Base-by-base conservation (phyloP, 371 early-diverging fungal genomes). In the Rhizopus delemar region DNA sequence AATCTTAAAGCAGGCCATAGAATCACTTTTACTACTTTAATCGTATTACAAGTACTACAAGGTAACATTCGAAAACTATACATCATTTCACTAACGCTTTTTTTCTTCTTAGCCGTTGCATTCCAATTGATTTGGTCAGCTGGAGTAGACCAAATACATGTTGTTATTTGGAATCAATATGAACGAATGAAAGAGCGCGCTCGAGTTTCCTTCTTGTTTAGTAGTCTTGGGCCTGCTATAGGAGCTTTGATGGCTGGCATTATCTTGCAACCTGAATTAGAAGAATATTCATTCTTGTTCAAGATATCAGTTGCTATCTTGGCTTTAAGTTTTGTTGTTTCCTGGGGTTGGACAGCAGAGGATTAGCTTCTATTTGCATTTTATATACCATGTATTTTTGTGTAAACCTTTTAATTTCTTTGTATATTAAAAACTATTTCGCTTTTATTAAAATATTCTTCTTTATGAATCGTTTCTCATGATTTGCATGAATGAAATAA, bases 271-370 rank as follows among this genome's bases (percentile, higher is more conserved):
- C 56, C 53, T 7, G 41, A 59, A 32, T 52, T 34, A 34, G 61
- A 66, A 35, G 70, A 61, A n/a, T 72, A 68, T 53, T 50, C 53
- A 8, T 38, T 66, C 1, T 56, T 71, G 13, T 73, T 53, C 45
- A 69, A 71, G 31, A 56, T 51, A 12, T 56, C 64, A 16, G 66
- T 77, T 22, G 71, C 65, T 2, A 29, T 71, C 2, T 57, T 63
- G 4, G 60, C 71, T 28, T 51, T 71, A 4, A 77, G 77, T 51
- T 73, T 73, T 43, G 70, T 77, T 31, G 51, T 71, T 4, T 67
- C 77, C 22, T 77, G 77, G 77, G 77, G 77, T n/a, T 73, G 73
- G 77, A 69, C 69, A 16, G 56, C 65, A 12, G 53, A 60, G 8
- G 68, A 73, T 41, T 68, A 46, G 62, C 13, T 36, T 46, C 6